phyloP scores from a whole-genome alignment of 257 asterid genomes.

The Lantana camara region DNA sequence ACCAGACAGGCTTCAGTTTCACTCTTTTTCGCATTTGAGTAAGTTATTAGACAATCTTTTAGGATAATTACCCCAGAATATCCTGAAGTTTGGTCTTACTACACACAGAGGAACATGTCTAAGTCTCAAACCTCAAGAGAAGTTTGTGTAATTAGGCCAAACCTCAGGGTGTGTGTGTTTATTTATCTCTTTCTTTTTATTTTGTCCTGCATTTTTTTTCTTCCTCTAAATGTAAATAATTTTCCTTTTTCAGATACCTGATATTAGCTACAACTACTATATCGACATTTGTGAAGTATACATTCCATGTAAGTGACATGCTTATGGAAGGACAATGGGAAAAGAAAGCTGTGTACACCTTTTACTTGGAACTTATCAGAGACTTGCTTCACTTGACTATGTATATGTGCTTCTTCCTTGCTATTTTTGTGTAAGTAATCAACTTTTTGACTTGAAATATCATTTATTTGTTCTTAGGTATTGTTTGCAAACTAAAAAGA shows the following conservation, averaged over 20 bases:
- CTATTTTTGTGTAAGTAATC: conserved; percentile 92
- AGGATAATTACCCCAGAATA: too few relatives aligned
- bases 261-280: conserved; percentile 91
- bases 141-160: too few relatives aligned
- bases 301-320: conserved; percentile 85
- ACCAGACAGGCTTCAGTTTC: conserved; percentile 87
- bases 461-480: neutral
- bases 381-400: conserved; percentile 93
- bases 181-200: too few relatives aligned
- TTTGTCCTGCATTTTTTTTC: neutral
- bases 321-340: conserved; percentile 99
- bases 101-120: too few relatives aligned
- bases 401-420: conserved; percentile 97
- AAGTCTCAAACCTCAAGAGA: too few relatives aligned
- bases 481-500: too few relatives aligned
- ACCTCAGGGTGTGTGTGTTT: too few relatives aligned
- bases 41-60: conserved; percentile 47
- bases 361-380: conserved; percentile 85
- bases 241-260: conserved; percentile 67
- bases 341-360: conserved; percentile 90
- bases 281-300: conserved; percentile 79
- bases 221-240: neutral
- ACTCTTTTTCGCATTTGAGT: conserved; percentile 96
- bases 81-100: too few relatives aligned
- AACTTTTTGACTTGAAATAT: conserved; percentile 13